Evolutionary conservation across 176 grass and related monocot genomes (phyloP), one percentile per base, ranked within the genome.

Genomic region (Poa annua): DNA sequence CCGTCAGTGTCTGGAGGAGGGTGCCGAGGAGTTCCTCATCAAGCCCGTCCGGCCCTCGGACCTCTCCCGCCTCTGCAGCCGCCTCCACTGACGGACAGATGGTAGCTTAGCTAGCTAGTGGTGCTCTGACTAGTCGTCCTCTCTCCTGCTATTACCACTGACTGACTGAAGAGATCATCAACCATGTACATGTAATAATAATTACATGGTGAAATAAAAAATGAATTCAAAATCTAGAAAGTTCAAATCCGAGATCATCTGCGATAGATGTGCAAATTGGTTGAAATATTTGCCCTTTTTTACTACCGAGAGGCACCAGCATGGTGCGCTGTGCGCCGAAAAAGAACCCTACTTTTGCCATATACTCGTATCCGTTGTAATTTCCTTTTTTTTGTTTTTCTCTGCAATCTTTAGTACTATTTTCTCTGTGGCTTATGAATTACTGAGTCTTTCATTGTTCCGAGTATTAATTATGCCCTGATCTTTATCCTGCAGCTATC

Each of bases 1-100:
- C 59, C 73, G 75, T 20, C 62, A 51, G 16, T 93, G 91, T 42
- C 77, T 90, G 9, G 84, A 86, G 3, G 88, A 90, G 10, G 88
- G 88, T 10, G 88, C 88, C 0, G 75, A 59, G 57, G 82, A 78
- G 47, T 90, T 90, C 10, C 50, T 90, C 74, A 80, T 90, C 64
- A 90, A 90, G 74, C 83, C 88, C 2, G 83, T 86, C 10, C 41
- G 84, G 0, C 66, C 73, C 2, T 86, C 78, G 0, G 88, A 90
- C 29, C 79, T 90, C 17, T 86, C 88, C 4, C 79, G 79, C 11
- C 36, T 90, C 11, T 86, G 73, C 79, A 90, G 69, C 59, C 56
- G 81, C 5, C 61, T 64, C 14, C 32, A 33, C 61, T 64, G 61
- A 50, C 14, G 0, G 48, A 4, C 14, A 50, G 47, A 63, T 26